Evolutionary conservation across 768 basidiomycete genomes (phyloP), one percentile per base, ranked within the genome.

Genomic region (Tephrocybe sp.): DNA sequence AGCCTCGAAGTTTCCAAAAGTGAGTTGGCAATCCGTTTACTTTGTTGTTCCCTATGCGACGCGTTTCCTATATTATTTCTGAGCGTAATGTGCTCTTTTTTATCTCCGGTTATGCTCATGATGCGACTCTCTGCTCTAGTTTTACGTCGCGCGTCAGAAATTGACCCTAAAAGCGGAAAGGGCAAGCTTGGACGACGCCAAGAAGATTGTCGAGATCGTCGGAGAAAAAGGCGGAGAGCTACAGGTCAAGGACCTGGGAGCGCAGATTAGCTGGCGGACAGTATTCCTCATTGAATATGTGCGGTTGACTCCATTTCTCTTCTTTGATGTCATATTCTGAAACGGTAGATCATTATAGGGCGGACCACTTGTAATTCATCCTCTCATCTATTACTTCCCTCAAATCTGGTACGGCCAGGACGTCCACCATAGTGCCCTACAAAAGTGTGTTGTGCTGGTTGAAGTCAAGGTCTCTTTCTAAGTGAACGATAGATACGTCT

Each of bases 281-380:
- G 92, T 98, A 15, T 98, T 93, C 68, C 65, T 98, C 44, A 73
- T 89, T 45, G 97, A 99, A 95, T 99, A 98, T 62, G 95, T 95
- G 71, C 62, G 93, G 68, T 26, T 14, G 9, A 20, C 32, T 20
- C 25, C 12, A 26, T 9, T 24, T 45, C n/a, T 11, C 10, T 50
- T 1, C 7, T 26, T 34, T n/a, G 49, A 48, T 32, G 6, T 5
- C 11, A 30, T 45, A 9, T 10, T 25, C 30, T 23, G 12, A 32
- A 15, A 17, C 18, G 32, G 30, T 45, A 26, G 21, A 32, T 30
- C 32, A 39, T 15, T 11, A n/a, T 59, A 97, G 95, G 72, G 75
- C 47, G 97, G 97, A 1, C 95, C 95, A 0, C 76, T 98, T 38
- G 48, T 96, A 56, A 85, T 98, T 57, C 95, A 98, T 67, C 92